phyloP scores from a whole-genome alignment of 1,139 yeast genomes.

The Kluyveromyces sp. region DNA sequence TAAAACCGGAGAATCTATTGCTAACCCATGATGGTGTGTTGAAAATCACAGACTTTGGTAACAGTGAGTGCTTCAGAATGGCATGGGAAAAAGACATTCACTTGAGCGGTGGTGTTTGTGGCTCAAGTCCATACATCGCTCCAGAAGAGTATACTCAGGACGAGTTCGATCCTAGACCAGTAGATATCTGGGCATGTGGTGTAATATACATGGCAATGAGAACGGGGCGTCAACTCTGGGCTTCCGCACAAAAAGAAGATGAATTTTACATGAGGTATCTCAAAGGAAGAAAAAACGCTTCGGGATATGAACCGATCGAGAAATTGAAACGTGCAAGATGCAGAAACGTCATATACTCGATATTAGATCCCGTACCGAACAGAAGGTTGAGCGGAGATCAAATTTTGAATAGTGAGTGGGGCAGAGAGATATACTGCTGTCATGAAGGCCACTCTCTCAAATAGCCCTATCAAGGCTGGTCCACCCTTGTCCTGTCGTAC shows the following conservation, averaged over 20 bases:
- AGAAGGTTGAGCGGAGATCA: constrained; percentile 86
- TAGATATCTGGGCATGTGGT: constrained; percentile 96
- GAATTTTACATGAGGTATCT: constrained; percentile 72
- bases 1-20: constrained; percentile 87
- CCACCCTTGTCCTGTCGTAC: no score
- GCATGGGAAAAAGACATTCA: constrained; percentile 94
- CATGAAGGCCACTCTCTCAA: constrained; percentile 43
- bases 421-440: constrained; percentile 76
- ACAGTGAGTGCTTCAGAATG: constrained; percentile 91
- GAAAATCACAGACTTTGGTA: constrained; percentile 93
- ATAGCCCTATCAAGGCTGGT: no score
- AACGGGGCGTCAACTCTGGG: constrained; percentile 92
- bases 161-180: constrained; percentile 84
- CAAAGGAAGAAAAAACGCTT: constrained; percentile 65
- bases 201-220: constrained; percentile 98
- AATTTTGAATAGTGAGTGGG: constrained; percentile 91
- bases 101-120: constrained; percentile 76
- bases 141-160: constrained; percentile 80
- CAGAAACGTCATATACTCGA: constrained; percentile 84
- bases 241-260: constrained; percentile 72
- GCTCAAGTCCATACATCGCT: constrained; percentile 89
- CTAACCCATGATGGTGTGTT: constrained; percentile 72
- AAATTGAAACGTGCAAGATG: constrained; percentile 74
- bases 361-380: constrained; percentile 81
- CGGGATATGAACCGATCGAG: constrained; percentile 91